Evolutionary conservation across 2,329 filamentous ascomycete species (phyloP), one percentile per base, ranked within the genome.

Genomic region (Colletotrichum endophyticum): DNA sequence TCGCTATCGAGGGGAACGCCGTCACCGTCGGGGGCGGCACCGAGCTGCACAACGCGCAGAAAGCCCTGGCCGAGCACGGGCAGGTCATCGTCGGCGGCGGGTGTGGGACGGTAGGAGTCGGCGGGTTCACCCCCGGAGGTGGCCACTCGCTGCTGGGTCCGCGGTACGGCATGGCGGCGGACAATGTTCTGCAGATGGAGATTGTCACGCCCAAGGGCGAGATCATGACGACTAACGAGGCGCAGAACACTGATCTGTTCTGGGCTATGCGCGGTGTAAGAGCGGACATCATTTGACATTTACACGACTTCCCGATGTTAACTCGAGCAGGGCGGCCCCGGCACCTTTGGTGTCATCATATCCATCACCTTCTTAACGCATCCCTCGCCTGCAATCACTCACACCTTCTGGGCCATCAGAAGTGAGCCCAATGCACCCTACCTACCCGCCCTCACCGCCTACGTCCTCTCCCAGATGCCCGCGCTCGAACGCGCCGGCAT

Each of bases 211-310:
- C 89, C 0, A 79, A 79, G 5, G 91, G 92, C 0, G 80, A 88
- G 8, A 84, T 90, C 8, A 57, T 92, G 3, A 87, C 84, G 0
- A 87, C 89, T 1, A 92, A 90, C 64, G 88, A 89, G 53, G 86
- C 88, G 13, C 84, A 89, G 53, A 87, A 93, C 71, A 73, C 83
- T 0, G 91, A 94, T 70, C 82, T 94, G 1, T 94, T 92, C 81
- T 94, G 92, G 92, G 92, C 92, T 0, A 85, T 93, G 77, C 84
- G 89, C 74, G 91, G 92, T 11, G 78, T 91, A 82, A 82, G 87
- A 49, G n/a, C 44, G 19, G 2, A 7, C 39, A 49, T 5, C 3
- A 49, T 44, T 8, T 19, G 39, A 44, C 1, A 44, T 44, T 9
- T 5, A 39, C 4, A 39, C 9, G 3, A 49, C 9, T 44, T 44